phyloP scores from a whole-genome alignment of 768 basidiomycete species.

The Lentinula lateritia region DNA sequence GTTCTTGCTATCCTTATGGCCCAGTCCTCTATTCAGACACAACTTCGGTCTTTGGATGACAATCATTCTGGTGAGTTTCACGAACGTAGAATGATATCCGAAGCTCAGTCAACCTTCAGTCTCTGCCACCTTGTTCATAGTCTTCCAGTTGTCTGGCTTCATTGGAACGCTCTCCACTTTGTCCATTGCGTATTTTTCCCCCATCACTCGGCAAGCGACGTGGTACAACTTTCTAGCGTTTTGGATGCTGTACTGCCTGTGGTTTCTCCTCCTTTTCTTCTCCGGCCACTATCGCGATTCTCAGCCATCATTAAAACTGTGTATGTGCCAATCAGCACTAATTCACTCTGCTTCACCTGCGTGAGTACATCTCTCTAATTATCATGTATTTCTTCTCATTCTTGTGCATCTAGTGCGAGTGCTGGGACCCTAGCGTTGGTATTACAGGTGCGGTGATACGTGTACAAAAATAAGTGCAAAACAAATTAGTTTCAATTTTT shows the following conservation, averaged over 20 bases:
- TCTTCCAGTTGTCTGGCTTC: neutral
- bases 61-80: neutral
- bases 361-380: slow-evolving; percentile 15
- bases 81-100: neutral
- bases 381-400: neutral
- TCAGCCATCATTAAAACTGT: slow-evolving; percentile 18
- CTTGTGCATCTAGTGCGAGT: neutral
- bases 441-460: neutral
- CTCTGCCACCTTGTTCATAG: neutral
- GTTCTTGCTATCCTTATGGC: neutral
- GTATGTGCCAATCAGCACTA: slow-evolving; percentile 24
- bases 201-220: slow-evolving; percentile 9
- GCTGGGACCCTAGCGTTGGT: neutral
- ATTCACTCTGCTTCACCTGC: slow-evolving; percentile 28
- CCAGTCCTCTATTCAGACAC: neutral
- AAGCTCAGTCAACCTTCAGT: neutral
- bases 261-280: slow-evolving; percentile 26
- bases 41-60: neutral
- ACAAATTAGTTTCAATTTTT: neutral
- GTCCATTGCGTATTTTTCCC: neutral
- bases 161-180: neutral
- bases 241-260: slow-evolving; percentile 30
- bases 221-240: slow-evolving; percentile 31
- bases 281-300: slow-evolving; percentile 22
- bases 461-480: neutral